phyloP scores from a whole-genome alignment of 495 filamentous ascomycete species.

The Lasiosphaeria miniovina region DNA sequence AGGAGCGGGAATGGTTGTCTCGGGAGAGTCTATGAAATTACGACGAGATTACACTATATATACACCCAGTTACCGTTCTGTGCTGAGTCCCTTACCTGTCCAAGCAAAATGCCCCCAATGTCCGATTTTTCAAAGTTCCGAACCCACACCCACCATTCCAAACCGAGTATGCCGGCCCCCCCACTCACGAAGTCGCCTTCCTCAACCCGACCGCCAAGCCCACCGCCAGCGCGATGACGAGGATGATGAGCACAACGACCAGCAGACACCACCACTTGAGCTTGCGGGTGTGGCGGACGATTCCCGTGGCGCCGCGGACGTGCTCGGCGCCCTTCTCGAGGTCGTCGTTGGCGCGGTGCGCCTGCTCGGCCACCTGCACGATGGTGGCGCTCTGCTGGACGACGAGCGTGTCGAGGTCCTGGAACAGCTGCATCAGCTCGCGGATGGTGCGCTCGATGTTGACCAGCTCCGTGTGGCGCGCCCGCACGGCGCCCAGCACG shows the following conservation, averaged over 20 bases:
- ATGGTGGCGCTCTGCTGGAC: conserved; percentile 60
- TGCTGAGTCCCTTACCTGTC: too few relatives aligned
- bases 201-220: conserved; percentile 26
- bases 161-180: too few relatives aligned
- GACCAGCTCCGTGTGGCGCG: conserved; percentile 73
- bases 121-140: too few relatives aligned
- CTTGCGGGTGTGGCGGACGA: conserved; percentile 54
- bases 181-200: neutral
- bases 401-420: conserved; percentile 63
- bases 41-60: too few relatives aligned
- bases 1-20: too few relatives aligned
- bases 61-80: too few relatives aligned
- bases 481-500: conserved; percentile 68
- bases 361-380: conserved; percentile 52
- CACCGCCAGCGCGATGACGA: conserved; percentile 50
- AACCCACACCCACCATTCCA: too few relatives aligned
- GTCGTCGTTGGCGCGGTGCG: conserved; percentile 54
- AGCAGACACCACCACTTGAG: conserved; percentile 71
- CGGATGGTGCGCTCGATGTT: conserved; percentile 65
- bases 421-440: conserved; percentile 64
- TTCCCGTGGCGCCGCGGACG: conserved; percentile 57
- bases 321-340: conserved; percentile 58
- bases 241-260: conserved; percentile 53
- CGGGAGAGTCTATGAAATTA: too few relatives aligned
- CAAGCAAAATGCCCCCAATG: too few relatives aligned